Conservation (phyloP, 768 basidiomycete genomes). For the Amanita muscaria region DNA sequence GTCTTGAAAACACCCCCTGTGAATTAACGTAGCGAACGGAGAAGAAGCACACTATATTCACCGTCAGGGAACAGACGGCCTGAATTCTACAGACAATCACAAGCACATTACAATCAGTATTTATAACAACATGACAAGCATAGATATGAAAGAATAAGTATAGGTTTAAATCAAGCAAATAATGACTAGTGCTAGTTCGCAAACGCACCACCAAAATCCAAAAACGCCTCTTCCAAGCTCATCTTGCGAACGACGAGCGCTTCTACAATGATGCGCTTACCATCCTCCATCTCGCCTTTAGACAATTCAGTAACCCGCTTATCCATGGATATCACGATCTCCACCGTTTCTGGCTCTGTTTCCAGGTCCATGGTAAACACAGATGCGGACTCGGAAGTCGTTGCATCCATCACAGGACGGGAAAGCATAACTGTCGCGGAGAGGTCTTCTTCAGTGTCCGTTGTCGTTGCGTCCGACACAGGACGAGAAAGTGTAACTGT, state of each 20-base stretch:
- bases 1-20: no score
- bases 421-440: slow-evolving; percentile 14
- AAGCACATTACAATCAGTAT: no score
- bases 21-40: no score
- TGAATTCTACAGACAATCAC: no score
- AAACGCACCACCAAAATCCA: slow-evolving; percentile 68
- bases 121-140: no score
- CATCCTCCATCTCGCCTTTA: slow-evolving; percentile 1
- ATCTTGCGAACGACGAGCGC: slow-evolving; percentile 73
- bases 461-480: slow-evolving; percentile 13
- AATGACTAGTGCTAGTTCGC: no score
- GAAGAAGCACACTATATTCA: no score
- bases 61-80: no score
- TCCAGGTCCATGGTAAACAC: slow-evolving; percentile 41
- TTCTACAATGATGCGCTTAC: slow-evolving; percentile 63
- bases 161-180: no score
- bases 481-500: slow-evolving; percentile 3
- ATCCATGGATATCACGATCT: slow-evolving; percentile 32
- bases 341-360: slow-evolving; percentile 20
- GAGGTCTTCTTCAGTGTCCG: slow-evolving; percentile 12
- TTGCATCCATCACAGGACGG: slow-evolving; percentile 5
- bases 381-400: slow-evolving; percentile 8
- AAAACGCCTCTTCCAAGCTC: slow-evolving; percentile 64
- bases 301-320: slow-evolving; percentile 16
- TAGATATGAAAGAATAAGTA: no score